Evolutionary conservation across 2,329 filamentous ascomycete genomes (phyloP), one percentile per base, ranked within the genome.

Genomic region (Apiospora malaysiana): DNA sequence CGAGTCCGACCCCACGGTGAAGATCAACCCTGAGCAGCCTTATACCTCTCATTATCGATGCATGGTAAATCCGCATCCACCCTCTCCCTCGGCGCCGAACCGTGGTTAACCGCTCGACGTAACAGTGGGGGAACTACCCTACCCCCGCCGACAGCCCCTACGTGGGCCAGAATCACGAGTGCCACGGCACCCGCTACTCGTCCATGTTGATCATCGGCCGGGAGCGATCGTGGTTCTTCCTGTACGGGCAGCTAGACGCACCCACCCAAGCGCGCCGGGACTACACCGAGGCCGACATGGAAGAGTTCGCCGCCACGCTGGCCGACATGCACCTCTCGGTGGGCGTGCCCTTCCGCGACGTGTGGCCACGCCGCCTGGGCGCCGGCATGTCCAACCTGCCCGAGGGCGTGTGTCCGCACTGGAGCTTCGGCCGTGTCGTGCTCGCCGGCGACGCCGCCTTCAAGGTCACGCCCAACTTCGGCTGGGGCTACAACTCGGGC

Each of bases 401-500:
- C 42, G 80, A 82, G 70, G 81, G 80, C 27, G 71, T 79, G 1
- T 37, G 80, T n/a, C 70, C 76, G 18, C 74, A 75, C 40, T 82
- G 81, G 81, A 71, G 56, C 21, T 74, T 71, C 70, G 75, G 73
- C 12, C 75, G 80, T 7, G 72, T 81, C 32, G 80, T 81, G 4
- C 78, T 82, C 5, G 78, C 76, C 0, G 80, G 81, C 4, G 81
- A 82, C 70, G 76, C 81, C 4, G 76, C 77, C 21, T 79, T 79
- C 66, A 82, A 82, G 69, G 47, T 70, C 40, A 70, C 69, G 71
- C 78, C 80, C 2, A 78, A 80, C 46, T 73, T 77, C 1, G 80
- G 79, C 4, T 73, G 78, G 3, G 79, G 80, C 1, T 77, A 77
- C 45, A 81, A 81, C 49, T 16, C 8, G 7, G 49, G 49, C 27